Evolutionary conservation across 768 basidiomycete species (phyloP).

Genomic region (Auriscalpium microsporum): DNA sequence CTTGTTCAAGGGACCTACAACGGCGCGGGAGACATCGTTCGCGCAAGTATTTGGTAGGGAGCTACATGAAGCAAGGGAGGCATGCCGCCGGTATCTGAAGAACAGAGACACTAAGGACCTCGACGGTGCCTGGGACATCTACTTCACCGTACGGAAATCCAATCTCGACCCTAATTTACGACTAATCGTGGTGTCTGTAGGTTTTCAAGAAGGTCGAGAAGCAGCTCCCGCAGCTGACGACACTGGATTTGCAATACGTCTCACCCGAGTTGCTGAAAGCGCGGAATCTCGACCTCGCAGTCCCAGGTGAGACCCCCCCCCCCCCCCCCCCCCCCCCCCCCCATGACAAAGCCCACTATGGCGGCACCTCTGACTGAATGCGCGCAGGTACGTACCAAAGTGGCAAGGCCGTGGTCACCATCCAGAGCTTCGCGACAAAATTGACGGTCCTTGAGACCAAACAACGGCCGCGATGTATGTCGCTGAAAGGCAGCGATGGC

Average conservation of each 20-base stretch:
- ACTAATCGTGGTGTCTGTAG: conserved; percentile 29
- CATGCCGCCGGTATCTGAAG: conserved; percentile 75
- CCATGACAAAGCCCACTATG: neutral
- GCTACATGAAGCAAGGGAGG: conserved; percentile 85
- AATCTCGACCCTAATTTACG: neutral
- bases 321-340: neutral
- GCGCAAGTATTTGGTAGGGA: conserved; percentile 90
- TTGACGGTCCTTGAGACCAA: conserved; percentile 93
- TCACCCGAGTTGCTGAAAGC: conserved; percentile 88
- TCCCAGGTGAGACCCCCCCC: conserved; percentile 65
- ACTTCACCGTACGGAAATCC: conserved; percentile 64
- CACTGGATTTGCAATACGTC: conserved; percentile 93
- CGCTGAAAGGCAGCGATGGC: conserved; percentile 83
- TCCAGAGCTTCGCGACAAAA: conserved; percentile 79
- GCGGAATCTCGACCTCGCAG: conserved; percentile 84
- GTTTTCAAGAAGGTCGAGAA: conserved; percentile 97
- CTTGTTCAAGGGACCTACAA: conserved; percentile 71
- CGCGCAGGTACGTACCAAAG: conserved; percentile 80
- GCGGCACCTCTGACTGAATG: neutral
- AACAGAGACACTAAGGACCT: conserved; percentile 84
- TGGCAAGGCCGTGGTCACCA: conserved; percentile 75
- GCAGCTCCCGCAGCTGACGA: conserved; percentile 79
- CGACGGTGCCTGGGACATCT: conserved; percentile 98
- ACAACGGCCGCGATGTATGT: conserved; percentile 86
- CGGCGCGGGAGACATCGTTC: conserved; percentile 91